These are phyloP conservation scores for Fusarium anguioides DNA, from an alignment of 2,329 filamentous ascomycete species.

Conservation along the genomic window DNA sequence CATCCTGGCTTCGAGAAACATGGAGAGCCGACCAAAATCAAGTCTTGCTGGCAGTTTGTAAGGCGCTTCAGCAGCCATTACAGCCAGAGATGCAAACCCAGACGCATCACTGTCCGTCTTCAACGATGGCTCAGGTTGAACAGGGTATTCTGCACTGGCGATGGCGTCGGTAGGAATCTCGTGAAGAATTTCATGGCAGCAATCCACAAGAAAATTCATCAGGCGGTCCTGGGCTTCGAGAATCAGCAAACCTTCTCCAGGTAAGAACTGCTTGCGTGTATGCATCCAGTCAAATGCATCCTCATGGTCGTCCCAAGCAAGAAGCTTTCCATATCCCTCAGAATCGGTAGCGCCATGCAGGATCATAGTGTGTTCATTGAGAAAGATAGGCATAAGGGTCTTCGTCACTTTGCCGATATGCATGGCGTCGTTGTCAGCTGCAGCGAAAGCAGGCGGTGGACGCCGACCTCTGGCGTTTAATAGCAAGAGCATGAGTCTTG, in stretches of 20 bases:
- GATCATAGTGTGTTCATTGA: slow-evolving; percentile 50
- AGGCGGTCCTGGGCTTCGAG: slow-evolving; percentile 63
- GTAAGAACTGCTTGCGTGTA: slow-evolving; percentile 51
- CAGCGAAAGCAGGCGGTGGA: slow-evolving; percentile 59
- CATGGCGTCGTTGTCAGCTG: slow-evolving; percentile 54
- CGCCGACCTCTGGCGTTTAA: slow-evolving; percentile 63
- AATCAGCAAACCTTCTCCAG: slow-evolving; percentile 60
- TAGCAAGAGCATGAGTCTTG: slow-evolving; percentile 59
- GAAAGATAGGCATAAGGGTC: slow-evolving; percentile 43
- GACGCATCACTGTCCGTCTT: slow-evolving; percentile 45
- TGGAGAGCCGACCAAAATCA: slow-evolving; percentile 58
- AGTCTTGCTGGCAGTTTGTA: slow-evolving; percentile 62
- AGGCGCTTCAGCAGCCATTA: slow-evolving; percentile 60
- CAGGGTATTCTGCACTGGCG: slow-evolving; percentile 38
- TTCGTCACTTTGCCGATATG: slow-evolving; percentile 44
- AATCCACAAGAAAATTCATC: slow-evolving; percentile 60
- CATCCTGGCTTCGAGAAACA: slow-evolving; percentile 56
- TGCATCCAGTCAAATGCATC: slow-evolving; percentile 54
- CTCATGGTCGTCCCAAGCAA: slow-evolving; percentile 49
- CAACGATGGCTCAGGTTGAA: slow-evolving; percentile 53
- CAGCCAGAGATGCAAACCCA: slow-evolving; percentile 53
- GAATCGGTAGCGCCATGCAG: slow-evolving; percentile 45
- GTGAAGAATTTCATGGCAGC: slow-evolving; percentile 60
- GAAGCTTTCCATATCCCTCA: slow-evolving; percentile 52
- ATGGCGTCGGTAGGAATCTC: slow-evolving; percentile 56